A percentile compares a stretch with the other conserved stretches of the same genome.
Conservation (phyloP, 2,329 filamentous ascomycete species). For the Canariomyces notabilis region DNA sequence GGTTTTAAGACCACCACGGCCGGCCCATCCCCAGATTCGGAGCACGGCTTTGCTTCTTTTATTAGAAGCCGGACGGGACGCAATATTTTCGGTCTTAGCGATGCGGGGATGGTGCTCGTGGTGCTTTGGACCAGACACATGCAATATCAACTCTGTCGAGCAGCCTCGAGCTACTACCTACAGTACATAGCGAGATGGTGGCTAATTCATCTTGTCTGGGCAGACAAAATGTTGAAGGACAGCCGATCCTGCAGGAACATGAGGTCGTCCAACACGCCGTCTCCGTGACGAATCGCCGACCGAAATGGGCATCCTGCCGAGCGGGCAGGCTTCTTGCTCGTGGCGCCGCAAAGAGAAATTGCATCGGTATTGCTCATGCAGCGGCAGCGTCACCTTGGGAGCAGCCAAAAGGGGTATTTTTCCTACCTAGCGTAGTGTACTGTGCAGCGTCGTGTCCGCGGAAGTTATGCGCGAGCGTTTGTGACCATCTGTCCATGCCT, state of each 20-base stretch:
- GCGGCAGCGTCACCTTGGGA: no score
- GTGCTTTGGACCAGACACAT: background rate
- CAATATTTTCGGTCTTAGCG: conserved; percentile 10
- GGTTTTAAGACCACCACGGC: conserved; percentile 9
- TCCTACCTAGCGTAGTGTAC: no score
- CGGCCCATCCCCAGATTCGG: conserved; percentile 17
- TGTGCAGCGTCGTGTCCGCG: no score
- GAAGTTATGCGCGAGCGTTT: conserved; percentile 7
- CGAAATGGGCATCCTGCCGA: conserved; percentile 9
- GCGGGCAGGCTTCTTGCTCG: conserved; percentile 1
- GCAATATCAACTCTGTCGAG: conserved; percentile 6
- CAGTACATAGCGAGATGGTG: conserved; percentile 19
- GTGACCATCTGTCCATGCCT: background rate
- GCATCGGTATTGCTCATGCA: conserved; percentile 27
- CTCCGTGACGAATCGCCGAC: conserved; percentile 2
- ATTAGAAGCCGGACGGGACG: conserved; percentile 21
- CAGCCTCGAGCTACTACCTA: no score
- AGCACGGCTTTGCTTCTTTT: conserved; percentile 21
- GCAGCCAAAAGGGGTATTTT: no score
- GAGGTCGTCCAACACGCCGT: conserved; percentile 11
- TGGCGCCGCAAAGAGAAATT: conserved; percentile 20
- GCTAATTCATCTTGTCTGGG: conserved; percentile 20
- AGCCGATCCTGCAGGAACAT: conserved; percentile 23
- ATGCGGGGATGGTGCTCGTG: conserved; percentile 8
- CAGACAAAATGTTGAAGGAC: conserved; percentile 9